These are phyloP conservation scores for Sporothrix pseudoabietina DNA, from an alignment of 2,329 filamentous ascomycete genomes.

Conservation along the genomic window DNA sequence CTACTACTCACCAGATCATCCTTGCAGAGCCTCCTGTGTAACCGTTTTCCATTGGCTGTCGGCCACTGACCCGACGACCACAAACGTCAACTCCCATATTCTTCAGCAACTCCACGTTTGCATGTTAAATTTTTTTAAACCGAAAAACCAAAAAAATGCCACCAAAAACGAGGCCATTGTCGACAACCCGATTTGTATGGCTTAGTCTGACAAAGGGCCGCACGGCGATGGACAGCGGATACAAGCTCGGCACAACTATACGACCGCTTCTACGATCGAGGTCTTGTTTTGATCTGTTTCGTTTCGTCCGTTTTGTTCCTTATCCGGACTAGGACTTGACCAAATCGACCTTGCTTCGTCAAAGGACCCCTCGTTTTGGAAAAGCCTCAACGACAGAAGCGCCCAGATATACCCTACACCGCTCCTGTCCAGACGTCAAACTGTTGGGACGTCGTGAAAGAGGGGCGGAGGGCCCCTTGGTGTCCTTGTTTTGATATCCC, in stretches of 20 bases:
- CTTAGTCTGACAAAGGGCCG: background rate
- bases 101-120: too few species aligned
- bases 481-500: background rate
- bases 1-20: background rate
- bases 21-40: background rate
- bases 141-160: too few species aligned
- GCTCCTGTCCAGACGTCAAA: background rate
- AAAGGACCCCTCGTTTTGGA: background rate
- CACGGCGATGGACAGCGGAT: background rate
- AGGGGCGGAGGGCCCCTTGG: background rate
- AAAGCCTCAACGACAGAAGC: background rate
- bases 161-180: background rate
- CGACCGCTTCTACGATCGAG: background rate
- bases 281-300: background rate
- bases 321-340: background rate
- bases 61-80: background rate
- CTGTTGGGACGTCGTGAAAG: background rate
- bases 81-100: background rate
- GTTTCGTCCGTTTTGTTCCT: background rate
- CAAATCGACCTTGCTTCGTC: background rate
- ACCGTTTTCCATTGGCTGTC: background rate
- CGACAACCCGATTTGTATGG: background rate
- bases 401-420: background rate
- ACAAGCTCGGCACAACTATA: background rate
- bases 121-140: too few species aligned